These are phyloP conservation scores for Fusarium sp. DNA, from an alignment of 2,329 filamentous ascomycete species.

Conservation along the genomic window DNA sequence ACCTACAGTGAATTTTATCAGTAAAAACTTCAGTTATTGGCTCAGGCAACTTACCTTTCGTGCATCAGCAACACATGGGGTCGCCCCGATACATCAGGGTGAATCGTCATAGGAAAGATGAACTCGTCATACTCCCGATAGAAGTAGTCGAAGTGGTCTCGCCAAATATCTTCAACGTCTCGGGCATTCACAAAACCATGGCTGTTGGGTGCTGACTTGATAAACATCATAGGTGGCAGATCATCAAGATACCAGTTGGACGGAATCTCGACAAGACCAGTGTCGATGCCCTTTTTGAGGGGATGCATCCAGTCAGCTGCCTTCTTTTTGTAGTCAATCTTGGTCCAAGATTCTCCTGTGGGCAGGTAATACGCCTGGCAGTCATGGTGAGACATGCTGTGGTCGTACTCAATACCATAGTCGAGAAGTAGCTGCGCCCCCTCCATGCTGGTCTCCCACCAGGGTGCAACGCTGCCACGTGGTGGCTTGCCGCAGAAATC, in stretches of 20 bases:
- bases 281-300: slow-evolving; percentile 66
- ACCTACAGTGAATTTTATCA: not conserved
- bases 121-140: slow-evolving; percentile 83
- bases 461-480: slow-evolving; percentile 77
- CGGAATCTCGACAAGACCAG: slow-evolving; percentile 74
- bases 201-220: slow-evolving; percentile 72
- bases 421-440: slow-evolving; percentile 71
- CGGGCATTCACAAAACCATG: slow-evolving; percentile 68
- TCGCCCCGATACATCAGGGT: slow-evolving; percentile 77
- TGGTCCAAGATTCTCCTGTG: slow-evolving; percentile 73
- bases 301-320: slow-evolving; percentile 57
- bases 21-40: not conserved
- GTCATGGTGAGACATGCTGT: slow-evolving; percentile 66
- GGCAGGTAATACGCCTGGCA: slow-evolving; percentile 72
- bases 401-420: slow-evolving; percentile 78
- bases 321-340: slow-evolving; percentile 68
- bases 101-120: slow-evolving; percentile 81
- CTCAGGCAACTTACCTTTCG: slow-evolving; percentile 52
- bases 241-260: slow-evolving; percentile 71
- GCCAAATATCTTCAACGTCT: slow-evolving; percentile 74
- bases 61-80: slow-evolving; percentile 81
- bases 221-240: slow-evolving; percentile 77
- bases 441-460: slow-evolving; percentile 78
- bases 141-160: slow-evolving; percentile 77
- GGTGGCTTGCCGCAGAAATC: slow-evolving; percentile 77